phyloP scores from a whole-genome alignment of 2,329 filamentous ascomycete species.

The Hymenoscyphus salicellus region DNA sequence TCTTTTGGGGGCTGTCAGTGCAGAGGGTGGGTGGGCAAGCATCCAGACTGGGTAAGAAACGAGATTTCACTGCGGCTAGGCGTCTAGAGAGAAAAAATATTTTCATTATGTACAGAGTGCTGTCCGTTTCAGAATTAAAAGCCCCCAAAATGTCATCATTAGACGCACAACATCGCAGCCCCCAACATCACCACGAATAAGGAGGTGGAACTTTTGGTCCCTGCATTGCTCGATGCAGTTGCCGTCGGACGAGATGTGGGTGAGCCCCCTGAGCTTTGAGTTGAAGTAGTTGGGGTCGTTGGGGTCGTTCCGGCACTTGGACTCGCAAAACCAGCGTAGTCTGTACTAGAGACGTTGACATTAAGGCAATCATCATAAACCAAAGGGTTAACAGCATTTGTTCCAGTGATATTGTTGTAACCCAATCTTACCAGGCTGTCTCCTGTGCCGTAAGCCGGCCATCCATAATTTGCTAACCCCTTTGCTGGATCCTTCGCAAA shows the following conservation, averaged over 20 bases:
- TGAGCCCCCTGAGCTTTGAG: background rate
- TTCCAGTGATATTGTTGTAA: constrained; percentile 31
- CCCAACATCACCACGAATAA: constrained; percentile 2
- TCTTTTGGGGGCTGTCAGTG: background rate
- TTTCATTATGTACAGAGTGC: background rate
- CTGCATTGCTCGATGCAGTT: constrained; percentile 4
- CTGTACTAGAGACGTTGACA: constrained; percentile 18
- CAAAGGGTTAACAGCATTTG: constrained; percentile 30
- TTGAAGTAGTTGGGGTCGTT: background rate
- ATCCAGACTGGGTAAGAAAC: background rate
- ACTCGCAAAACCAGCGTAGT: background rate
- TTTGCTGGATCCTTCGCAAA: constrained; percentile 40
- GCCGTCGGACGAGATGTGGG: background rate
- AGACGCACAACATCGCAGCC: background rate
- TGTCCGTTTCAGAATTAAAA: constrained; percentile 1
- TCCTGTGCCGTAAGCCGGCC: constrained; percentile 31
- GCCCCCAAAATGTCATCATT: background rate
- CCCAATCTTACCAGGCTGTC: constrained; percentile 32
- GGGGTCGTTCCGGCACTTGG: background rate
- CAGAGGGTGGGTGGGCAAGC: background rate
- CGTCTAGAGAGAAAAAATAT: background rate
- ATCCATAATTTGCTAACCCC: constrained; percentile 36
- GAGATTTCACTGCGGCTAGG: background rate
- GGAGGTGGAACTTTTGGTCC: constrained; percentile 2
- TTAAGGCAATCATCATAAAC: constrained; percentile 31